Base-by-base conservation (phyloP, 1,139 yeast species). In the Candida albicans region DNA sequence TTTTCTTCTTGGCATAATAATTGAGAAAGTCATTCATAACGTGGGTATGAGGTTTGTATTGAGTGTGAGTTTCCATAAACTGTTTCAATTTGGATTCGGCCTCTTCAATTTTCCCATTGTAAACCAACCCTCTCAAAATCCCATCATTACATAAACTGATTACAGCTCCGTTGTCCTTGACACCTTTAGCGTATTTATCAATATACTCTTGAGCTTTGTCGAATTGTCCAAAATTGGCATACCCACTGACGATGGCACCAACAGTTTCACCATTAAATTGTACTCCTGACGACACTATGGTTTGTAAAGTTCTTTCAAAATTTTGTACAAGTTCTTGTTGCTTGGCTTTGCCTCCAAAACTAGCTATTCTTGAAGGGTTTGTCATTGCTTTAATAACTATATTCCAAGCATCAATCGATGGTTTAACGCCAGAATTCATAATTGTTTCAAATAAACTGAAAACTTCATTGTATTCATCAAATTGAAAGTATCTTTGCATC, bases 1-100 rank as follows among this genome's bases (percentile, higher is more conserved):
- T 70, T 41, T 62, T 57, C 11, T 35, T 38, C 35, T 61, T 62
- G 27, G 67, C 60, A 48, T 73, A 68, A 49, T 58, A 51, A 37
- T 54, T 55, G 51, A 73, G 59, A 49, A 71, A 70, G 7, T 65
- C 55, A 55, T 73, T 73, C 67, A 73, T 62, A 12, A 65, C 63
- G 12, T 55, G 51, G 26, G 68, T 60, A 15, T 63, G 56, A 5
- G 79, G 77, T n/a, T 52, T 49, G 46, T 57, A 70, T 1, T 54
- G 54, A 5, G 56, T 46, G n/a, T 61, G 64, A 8, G 56, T 61
- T 8, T 47, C 48, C 52, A 62, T 56, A 47, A 51, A 68, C 45
- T 58, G 59, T 45, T 62, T 52, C 49, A 73, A 55, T 45, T 59
- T 59, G 6, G 43, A 30, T 52, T 73, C 78, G 10, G 78, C 77